Conservation (phyloP, 1,284 basidiomycete genomes). For the Boletus sp. region DNA sequence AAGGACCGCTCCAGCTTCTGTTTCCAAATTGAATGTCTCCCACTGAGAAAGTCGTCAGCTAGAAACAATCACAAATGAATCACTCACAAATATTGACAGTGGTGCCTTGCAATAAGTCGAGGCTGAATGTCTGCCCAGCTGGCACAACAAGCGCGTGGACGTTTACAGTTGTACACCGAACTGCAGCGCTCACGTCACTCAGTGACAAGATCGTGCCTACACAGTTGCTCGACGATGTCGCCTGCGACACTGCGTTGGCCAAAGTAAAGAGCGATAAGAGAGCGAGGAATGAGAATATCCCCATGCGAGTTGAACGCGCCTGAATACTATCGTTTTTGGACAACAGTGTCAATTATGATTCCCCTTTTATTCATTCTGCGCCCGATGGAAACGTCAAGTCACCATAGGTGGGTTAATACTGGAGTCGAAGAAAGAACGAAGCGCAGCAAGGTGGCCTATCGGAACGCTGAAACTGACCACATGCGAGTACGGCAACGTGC, state of each 20-base stretch:
- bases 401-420: not conserved
- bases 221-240: slow-evolving; percentile 20
- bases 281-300: slow-evolving; percentile 17
- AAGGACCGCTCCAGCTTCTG: slow-evolving; percentile 41
- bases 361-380: slow-evolving; percentile 3
- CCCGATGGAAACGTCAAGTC: not conserved
- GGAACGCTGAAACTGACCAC: not conserved
- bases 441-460: not conserved
- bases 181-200: slow-evolving; percentile 31
- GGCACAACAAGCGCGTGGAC: slow-evolving; percentile 42
- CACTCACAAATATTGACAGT: slow-evolving; percentile 39
- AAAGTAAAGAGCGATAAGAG: slow-evolving; percentile 23
- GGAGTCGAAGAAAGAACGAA: not conserved
- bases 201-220: slow-evolving; percentile 35
- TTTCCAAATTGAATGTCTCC: slow-evolving; percentile 44
- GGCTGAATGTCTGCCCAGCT: slow-evolving; percentile 39
- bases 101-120: slow-evolving; percentile 38
- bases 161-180: slow-evolving; percentile 35
- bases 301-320: slow-evolving; percentile 3
- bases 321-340: not conserved
- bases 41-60: slow-evolving; percentile 28
- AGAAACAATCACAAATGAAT: not conserved
- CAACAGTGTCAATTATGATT: not conserved
- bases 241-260: slow-evolving; percentile 3
- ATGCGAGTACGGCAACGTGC: not conserved